Conservation (phyloP, 805 yeast genomes). For the Yarrowia keelungensis region DNA sequence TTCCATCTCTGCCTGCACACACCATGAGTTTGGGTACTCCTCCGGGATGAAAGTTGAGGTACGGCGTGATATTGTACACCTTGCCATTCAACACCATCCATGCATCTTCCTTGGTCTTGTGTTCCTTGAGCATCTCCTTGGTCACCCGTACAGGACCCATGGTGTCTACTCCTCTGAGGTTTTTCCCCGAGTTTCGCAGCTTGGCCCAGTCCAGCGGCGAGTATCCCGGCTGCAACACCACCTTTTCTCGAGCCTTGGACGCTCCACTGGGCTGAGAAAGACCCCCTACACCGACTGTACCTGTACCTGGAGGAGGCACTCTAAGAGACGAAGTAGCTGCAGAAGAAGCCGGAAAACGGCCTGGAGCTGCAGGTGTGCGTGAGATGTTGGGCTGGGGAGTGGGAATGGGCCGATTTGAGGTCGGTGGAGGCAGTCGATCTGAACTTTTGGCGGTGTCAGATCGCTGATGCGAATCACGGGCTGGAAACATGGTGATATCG, state of each 20-base stretch:
- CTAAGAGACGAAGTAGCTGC: slow-evolving; percentile 12
- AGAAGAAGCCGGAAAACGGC: slow-evolving; percentile 21
- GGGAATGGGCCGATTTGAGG: slow-evolving; percentile 24
- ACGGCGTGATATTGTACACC: slow-evolving; percentile 87
- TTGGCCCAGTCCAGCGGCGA: slow-evolving; percentile 90
- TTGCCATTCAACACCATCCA: slow-evolving; percentile 85
- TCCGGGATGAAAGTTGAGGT: slow-evolving; percentile 90
- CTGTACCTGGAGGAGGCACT: slow-evolving; percentile 33
- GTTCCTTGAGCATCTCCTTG: slow-evolving; percentile 64
- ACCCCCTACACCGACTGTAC: slow-evolving; percentile 8
- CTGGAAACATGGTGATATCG: slow-evolving; percentile 34
- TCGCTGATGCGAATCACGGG: slow-evolving; percentile 29
- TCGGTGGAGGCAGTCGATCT: slow-evolving; percentile 16
- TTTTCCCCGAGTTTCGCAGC: slow-evolving; percentile 56
- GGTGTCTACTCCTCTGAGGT: slow-evolving; percentile 54
- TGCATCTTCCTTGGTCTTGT: slow-evolving; percentile 68
- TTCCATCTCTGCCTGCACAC: slow-evolving; percentile 86
- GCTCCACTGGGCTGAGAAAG: slow-evolving; percentile 21
- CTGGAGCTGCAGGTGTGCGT: slow-evolving; percentile 3
- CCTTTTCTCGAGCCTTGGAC: slow-evolving; percentile 56
- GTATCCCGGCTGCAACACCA: slow-evolving; percentile 74
- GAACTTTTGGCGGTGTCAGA: not conserved
- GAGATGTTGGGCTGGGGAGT: slow-evolving; percentile 26
- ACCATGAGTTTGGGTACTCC: slow-evolving; percentile 79
- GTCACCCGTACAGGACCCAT: slow-evolving; percentile 50